Evolutionary conservation across 768 basidiomycete species (phyloP).

Genomic region (Serendipita sp.): DNA sequence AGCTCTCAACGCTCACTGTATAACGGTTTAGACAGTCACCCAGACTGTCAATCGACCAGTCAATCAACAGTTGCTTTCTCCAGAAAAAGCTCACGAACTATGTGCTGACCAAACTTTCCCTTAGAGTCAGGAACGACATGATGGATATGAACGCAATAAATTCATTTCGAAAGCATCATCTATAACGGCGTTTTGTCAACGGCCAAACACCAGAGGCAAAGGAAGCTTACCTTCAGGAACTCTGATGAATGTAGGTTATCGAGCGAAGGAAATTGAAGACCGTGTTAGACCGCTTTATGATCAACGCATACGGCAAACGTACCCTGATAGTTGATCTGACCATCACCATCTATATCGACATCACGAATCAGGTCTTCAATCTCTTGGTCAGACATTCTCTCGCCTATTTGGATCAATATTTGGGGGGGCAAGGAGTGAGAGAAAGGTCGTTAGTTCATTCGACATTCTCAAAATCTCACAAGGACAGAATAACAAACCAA

Average conservation of each 20-base stretch:
- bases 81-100: too few species aligned
- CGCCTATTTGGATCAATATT: slow-evolving; percentile 31
- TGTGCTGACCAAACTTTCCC: background rate
- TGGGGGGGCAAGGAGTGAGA: background rate
- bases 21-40: too few species aligned
- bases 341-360: slow-evolving; percentile 86
- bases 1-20: too few species aligned
- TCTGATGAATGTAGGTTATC: slow-evolving; percentile 25
- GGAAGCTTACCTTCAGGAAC: slow-evolving; percentile 47
- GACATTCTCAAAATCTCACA: background rate
- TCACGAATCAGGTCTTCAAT: slow-evolving; percentile 96
- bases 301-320: slow-evolving; percentile 12
- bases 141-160: background rate
- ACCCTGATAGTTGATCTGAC: slow-evolving; percentile 80
- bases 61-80: too few species aligned
- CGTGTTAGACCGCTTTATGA: background rate
- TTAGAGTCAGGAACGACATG: background rate
- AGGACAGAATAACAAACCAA: slow-evolving; percentile 35
- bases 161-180: slow-evolving; percentile 64
- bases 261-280: slow-evolving; percentile 4
- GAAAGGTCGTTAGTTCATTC: background rate
- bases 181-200: slow-evolving; percentile 6
- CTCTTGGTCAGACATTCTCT: slow-evolving; percentile 73
- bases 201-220: background rate
- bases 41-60: too few species aligned